A percentile compares a stretch with the other conserved stretches of the same genome.
These are phyloP conservation scores for Botrytis sinoallii DNA, from an alignment of 2,329 filamentous ascomycete genomes.

Conservation along the genomic window DNA sequence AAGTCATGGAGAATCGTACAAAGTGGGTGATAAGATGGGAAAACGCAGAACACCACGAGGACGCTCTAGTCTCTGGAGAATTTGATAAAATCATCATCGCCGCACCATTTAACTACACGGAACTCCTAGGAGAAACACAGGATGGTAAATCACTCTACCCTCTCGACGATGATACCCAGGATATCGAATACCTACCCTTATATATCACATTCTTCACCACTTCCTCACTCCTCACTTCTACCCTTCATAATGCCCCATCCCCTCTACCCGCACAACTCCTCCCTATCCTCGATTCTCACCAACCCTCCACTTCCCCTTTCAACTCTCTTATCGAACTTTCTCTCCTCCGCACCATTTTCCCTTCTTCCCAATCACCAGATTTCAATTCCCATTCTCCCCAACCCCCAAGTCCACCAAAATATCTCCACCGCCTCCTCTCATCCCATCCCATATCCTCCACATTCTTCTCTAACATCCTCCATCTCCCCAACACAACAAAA, in stretches of 20 bases:
- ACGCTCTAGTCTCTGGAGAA: neutral
- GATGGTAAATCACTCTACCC: neutral
- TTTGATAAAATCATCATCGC: conserved; percentile 9
- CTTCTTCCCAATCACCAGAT: neutral
- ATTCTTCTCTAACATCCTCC: neutral
- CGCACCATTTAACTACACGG: neutral
- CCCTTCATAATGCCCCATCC: neutral
- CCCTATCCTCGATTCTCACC: neutral
- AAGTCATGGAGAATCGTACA: neutral
- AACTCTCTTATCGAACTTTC: conserved; percentile 1
- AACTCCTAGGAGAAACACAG: neutral
- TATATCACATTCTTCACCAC: conserved; percentile 8
- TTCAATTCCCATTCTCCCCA: neutral
- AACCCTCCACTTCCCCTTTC: neutral
- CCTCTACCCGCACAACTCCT: conserved; percentile 1
- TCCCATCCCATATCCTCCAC: neutral
- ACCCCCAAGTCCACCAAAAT: neutral
- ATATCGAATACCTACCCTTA: neutral
- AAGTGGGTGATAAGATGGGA: conserved; percentile 1
- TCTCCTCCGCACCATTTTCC: neutral
- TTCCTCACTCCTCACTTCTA: neutral
- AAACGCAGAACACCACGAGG: too few species aligned
- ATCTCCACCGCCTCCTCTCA: neutral
- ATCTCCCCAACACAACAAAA: neutral
- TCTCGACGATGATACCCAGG: neutral